These are phyloP conservation scores for Ogataea dorogensis DNA, from an alignment of 805 yeast genomes.

Conservation along the genomic window DNA sequence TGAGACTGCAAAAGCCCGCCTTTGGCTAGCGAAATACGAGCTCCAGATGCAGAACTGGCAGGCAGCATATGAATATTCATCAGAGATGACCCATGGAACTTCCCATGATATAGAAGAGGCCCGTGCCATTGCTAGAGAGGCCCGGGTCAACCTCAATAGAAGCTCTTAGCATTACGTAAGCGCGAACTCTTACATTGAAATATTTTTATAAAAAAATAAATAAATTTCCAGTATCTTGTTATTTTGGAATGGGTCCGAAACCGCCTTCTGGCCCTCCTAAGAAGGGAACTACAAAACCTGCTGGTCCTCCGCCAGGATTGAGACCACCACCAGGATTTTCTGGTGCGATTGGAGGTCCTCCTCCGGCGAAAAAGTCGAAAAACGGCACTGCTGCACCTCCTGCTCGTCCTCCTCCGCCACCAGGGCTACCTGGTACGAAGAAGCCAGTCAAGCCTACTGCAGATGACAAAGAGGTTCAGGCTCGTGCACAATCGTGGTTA, in stretches of 20 bases:
- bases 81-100: constrained; percentile 67
- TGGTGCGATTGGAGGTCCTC: constrained; percentile 10
- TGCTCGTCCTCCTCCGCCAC: constrained; percentile 38
- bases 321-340: constrained; percentile 5
- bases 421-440: constrained; percentile 10
- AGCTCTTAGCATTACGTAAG: constrained; percentile 3
- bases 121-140: constrained; percentile 74
- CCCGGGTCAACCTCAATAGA: constrained; percentile 50
- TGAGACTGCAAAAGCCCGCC: constrained; percentile 73
- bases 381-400: constrained; percentile 33
- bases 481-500: constrained; percentile 57
- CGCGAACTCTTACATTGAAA: background rate
- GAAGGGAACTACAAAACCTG: background rate
- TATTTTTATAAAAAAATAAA: too few species aligned
- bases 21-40: constrained; percentile 82
- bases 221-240: constrained; percentile 4
- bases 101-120: constrained; percentile 90
- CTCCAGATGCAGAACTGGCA: constrained; percentile 55
- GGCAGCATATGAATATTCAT: constrained; percentile 70
- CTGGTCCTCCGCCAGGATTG: constrained; percentile 15
- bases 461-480: constrained; percentile 32
- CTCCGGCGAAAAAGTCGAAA: constrained; percentile 21
- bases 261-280: constrained; percentile 13
- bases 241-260: constrained; percentile 15
- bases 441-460: background rate